phyloP scores from a whole-genome alignment of 768 basidiomycete species.

The Serpula lacrymans region DNA sequence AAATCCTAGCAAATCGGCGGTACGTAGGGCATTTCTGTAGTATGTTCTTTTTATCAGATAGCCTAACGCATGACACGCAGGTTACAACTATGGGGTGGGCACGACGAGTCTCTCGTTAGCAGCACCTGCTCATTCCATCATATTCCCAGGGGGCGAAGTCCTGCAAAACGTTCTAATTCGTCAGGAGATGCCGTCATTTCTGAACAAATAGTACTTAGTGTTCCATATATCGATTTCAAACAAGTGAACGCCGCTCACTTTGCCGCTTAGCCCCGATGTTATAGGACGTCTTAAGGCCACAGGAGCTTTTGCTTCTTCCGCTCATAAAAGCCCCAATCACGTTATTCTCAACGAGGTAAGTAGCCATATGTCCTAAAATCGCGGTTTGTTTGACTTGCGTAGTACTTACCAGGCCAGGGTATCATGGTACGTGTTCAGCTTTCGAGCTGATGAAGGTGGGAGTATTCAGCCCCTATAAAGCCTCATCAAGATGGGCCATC shows the following conservation, averaged over 20 bases:
- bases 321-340: conserved; percentile 78
- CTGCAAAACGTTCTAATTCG: conserved; percentile 63
- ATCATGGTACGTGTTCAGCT: conserved; percentile 66
- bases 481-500: conserved; percentile 92
- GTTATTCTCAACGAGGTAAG: conserved; percentile 83
- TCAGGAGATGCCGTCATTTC: conserved; percentile 67
- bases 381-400: conserved; percentile 13
- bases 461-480: conserved; percentile 35
- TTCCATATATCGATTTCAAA: conserved; percentile 4
- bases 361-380: conserved; percentile 4
- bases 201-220: conserved; percentile 58
- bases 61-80: conserved; percentile 32
- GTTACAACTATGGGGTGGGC: conserved; percentile 67
- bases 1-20: conserved; percentile 67
- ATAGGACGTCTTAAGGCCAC: conserved; percentile 64
- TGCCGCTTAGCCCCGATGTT: conserved; percentile 67
- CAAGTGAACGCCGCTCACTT: conserved; percentile 7
- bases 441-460: conserved; percentile 3
- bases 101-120: conserved; percentile 6
- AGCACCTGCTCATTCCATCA: conserved; percentile 7
- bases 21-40: conserved; percentile 31
- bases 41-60: too few species aligned
- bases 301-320: conserved; percentile 58
- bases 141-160: conserved; percentile 79
- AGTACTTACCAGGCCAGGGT: conserved; percentile 89